A percentile compares a stretch with the other conserved stretches of the same genome.
These are phyloP conservation scores for Tetragonia tetragonoides DNA, from an alignment of 148 eudicot species.

Conservation along the genomic window DNA sequence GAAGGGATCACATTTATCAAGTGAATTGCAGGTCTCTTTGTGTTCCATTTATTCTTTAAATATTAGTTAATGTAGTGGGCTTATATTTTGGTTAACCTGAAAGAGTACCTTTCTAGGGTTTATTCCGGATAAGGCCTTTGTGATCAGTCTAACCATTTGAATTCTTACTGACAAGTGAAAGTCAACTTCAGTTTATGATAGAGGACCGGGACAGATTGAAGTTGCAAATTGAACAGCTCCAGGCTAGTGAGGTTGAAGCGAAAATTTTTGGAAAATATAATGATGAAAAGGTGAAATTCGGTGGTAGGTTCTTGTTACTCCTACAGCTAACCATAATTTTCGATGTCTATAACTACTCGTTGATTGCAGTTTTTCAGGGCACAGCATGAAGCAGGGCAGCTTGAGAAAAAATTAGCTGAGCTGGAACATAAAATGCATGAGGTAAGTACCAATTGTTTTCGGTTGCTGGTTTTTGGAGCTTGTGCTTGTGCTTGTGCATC, in stretches of 20 bases:
- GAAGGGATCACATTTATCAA: constrained; percentile 23
- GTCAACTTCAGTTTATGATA: constrained; percentile 33
- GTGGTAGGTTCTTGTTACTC: neutral
- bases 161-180: constrained; percentile 26
- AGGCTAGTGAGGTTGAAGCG: constrained; percentile 24
- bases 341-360: constrained; percentile 4
- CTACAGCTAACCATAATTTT: neutral
- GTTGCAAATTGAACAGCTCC: constrained; percentile 35
- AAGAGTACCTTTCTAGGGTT: neutral
- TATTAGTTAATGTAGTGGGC: neutral
- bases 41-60: neutral
- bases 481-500: neutral
- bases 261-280: constrained; percentile 19
- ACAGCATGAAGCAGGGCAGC: constrained; percentile 45
- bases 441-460: constrained; percentile 36
- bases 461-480: neutral
- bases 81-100: neutral
- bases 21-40: constrained; percentile 44
- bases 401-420: constrained; percentile 34
- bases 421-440: constrained; percentile 55
- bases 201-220: constrained; percentile 41
- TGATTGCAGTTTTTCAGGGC: constrained; percentile 42
- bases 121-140: neutral
- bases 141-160: constrained; percentile 8
- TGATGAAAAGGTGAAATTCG: constrained; percentile 36